phyloP scores from a whole-genome alignment of 805 yeast genomes.

The Candida takata region DNA sequence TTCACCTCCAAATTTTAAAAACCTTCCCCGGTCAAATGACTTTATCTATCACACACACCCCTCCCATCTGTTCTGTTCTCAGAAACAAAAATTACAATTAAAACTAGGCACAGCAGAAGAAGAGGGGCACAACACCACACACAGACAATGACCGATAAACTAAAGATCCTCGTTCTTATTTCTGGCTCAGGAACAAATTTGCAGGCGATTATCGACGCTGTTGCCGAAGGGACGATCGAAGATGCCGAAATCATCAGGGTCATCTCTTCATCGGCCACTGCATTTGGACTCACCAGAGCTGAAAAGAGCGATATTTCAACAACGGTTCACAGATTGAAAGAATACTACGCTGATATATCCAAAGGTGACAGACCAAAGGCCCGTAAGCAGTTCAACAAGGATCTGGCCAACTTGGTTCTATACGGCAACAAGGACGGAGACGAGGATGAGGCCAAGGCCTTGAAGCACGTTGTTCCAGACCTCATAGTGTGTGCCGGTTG shows the following conservation, averaged over 20 bases:
- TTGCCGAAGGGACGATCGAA: slow-evolving; percentile 31
- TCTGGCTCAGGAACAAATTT: slow-evolving; percentile 96
- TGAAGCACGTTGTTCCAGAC: slow-evolving; percentile 52
- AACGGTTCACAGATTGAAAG: slow-evolving; percentile 59
- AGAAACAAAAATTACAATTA: not conserved
- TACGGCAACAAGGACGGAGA: slow-evolving; percentile 35
- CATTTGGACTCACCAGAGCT: slow-evolving; percentile 85
- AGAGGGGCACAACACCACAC: too few relatives aligned
- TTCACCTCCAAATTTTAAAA: too few relatives aligned
- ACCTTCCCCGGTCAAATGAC: too few relatives aligned
- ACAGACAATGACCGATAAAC: not conserved
- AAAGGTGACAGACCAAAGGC: slow-evolving; percentile 60
- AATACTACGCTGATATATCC: slow-evolving; percentile 68
- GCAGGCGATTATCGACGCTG: slow-evolving; percentile 87
- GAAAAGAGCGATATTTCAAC: slow-evolving; percentile 62
- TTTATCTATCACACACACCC: too few relatives aligned
- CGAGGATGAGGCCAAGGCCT: slow-evolving; percentile 13
- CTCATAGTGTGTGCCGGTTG: slow-evolving; percentile 97
- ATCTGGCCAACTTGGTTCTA: slow-evolving; percentile 64
- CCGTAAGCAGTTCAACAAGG: slow-evolving; percentile 67
- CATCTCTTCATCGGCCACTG: slow-evolving; percentile 78
- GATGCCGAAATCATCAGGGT: slow-evolving; percentile 61
- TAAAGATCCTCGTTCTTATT: slow-evolving; percentile 56
- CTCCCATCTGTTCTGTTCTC: not conserved
- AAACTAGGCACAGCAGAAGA: too few relatives aligned